Percentiles rank a stretch among this genome's conserved stretches.
phyloP scores from a whole-genome alignment of 2,329 filamentous ascomycete genomes.

The Purpureocillium lavendulum region DNA sequence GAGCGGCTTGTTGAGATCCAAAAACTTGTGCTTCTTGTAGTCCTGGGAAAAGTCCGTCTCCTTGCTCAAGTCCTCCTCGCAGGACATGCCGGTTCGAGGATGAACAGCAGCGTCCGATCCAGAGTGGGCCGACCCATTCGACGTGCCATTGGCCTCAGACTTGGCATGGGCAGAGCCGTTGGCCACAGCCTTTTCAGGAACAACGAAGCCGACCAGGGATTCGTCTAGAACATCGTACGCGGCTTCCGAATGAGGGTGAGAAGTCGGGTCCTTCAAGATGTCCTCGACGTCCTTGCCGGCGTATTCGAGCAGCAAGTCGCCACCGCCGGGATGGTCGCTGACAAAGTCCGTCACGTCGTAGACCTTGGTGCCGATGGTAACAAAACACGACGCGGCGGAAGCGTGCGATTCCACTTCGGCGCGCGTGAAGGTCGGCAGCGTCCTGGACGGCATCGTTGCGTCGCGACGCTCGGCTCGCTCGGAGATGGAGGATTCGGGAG shows the following conservation, averaged over 20 bases:
- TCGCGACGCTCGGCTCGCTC: constrained; percentile 1
- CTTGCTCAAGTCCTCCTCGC: constrained; percentile 74
- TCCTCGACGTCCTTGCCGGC: constrained; percentile 77
- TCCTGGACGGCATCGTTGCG: constrained; percentile 63
- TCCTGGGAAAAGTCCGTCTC: constrained; percentile 73
- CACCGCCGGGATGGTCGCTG: constrained; percentile 82
- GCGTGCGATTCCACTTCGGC: constrained; percentile 79
- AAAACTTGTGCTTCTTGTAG: constrained; percentile 86
- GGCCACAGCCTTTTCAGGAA: constrained; percentile 40
- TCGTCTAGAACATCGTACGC: constrained; percentile 97
- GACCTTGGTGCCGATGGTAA: constrained; percentile 81
- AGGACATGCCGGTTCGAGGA: constrained; percentile 78
- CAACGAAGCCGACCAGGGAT: constrained; percentile 72
- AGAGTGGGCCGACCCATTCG: constrained; percentile 18
- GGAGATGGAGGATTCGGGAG: constrained; percentile 6
- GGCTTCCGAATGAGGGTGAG: constrained; percentile 79
- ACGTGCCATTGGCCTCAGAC: constrained; percentile 7
- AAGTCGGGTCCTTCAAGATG: constrained; percentile 75
- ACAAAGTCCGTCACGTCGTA: constrained; percentile 93
- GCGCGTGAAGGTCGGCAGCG: constrained; percentile 72
- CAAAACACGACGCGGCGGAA: constrained; percentile 77
- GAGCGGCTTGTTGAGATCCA: constrained; percentile 79
- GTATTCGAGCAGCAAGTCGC: constrained; percentile 81
- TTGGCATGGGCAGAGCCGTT: constrained; percentile 2
- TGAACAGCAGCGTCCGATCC: constrained; percentile 30